These are phyloP conservation scores for Cercophora sp. DNA, from an alignment of 495 filamentous ascomycete species.

Conservation along the genomic window DNA sequence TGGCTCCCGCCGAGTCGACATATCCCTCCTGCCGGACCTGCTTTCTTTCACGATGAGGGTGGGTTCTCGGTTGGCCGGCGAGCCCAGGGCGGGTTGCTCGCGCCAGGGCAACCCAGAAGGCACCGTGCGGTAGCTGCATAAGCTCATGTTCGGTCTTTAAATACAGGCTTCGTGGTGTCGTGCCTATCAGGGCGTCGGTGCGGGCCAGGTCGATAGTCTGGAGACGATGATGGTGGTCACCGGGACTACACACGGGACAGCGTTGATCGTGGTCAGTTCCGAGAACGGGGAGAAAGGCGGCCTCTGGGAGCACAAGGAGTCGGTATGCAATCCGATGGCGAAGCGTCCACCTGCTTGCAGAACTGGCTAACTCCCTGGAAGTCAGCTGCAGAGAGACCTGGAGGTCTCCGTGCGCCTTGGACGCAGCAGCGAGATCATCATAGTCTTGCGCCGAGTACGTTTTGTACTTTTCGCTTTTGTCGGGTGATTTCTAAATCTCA, in stretches of 20 bases:
- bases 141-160: slow-evolving; percentile 10
- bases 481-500: neutral
- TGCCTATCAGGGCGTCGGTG: neutral
- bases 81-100: neutral
- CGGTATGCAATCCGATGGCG: slow-evolving; percentile 10
- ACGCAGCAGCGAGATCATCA: slow-evolving; percentile 1
- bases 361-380: slow-evolving; percentile 3
- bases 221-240: slow-evolving; percentile 1
- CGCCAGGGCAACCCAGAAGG: slow-evolving; percentile 8
- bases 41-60: slow-evolving; percentile 6
- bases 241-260: slow-evolving; percentile 6
- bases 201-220: slow-evolving; percentile 2
- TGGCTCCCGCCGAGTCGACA: neutral
- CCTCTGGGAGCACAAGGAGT: slow-evolving; percentile 6
- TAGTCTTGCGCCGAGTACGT: slow-evolving; percentile 1
- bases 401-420: neutral
- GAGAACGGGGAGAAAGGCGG: slow-evolving; percentile 6
- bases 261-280: neutral
- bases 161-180: slow-evolving; percentile 6
- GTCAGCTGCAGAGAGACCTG: slow-evolving; percentile 3
- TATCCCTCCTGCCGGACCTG: slow-evolving; percentile 4
- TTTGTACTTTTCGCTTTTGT: too few species aligned
- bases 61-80: neutral
- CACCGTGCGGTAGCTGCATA: slow-evolving; percentile 6
- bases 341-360: slow-evolving; percentile 10